Base-by-base conservation (phyloP, 163 green algal genomes). In the Chlorella variabilis region DNA sequence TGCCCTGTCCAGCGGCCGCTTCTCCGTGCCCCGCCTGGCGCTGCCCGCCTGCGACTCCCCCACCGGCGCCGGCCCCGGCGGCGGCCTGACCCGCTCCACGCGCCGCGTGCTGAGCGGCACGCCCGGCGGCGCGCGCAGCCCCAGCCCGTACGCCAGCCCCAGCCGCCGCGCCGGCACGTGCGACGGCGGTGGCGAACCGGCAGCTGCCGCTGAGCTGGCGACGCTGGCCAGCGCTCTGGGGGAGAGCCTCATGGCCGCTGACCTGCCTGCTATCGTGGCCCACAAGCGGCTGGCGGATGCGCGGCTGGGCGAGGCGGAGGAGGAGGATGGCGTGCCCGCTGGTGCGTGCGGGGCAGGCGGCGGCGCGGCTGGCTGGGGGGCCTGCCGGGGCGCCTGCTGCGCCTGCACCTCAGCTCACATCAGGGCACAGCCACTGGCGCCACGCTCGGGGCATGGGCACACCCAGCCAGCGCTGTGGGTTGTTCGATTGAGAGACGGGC, bases 231-330 rank as follows among this genome's bases (percentile, higher is more conserved):
- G 51, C 1, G 84, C 83, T 1, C 51, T 91, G n/a, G 88, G 86
- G 6, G 86, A 91, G 80, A 66, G 63, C 29, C 58, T 91, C 31
- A 76, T 89, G 58, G 86, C 86, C 23, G 71, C 59, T 25, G 86
- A 90, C 41, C 51, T 92, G 81, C 73, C 80, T 2, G 63, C 83
- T 9, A 67, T 90, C 20, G 71, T 88, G 23, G 67, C 81, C 17
- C 87, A 90, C 71, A 87, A 86, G 58, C 83, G 88, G 34, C 58
- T 42, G 48, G 83, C 78, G 7, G 68, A 69, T 58, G 33, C 63
- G n/a, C 73, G 59, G 36, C 56, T 69, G 39, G 29, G 20, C 15
- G 73, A 80, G 36, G 54, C 31, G 0, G 48, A 42, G 20, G 71
- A 42, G 20, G 71, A 58, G 17, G 73, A 80, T 33, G 54, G 54